Evolutionary conservation across 2,329 filamentous ascomycete genomes (phyloP).

Genomic region (Nigrospora sphaerica): DNA sequence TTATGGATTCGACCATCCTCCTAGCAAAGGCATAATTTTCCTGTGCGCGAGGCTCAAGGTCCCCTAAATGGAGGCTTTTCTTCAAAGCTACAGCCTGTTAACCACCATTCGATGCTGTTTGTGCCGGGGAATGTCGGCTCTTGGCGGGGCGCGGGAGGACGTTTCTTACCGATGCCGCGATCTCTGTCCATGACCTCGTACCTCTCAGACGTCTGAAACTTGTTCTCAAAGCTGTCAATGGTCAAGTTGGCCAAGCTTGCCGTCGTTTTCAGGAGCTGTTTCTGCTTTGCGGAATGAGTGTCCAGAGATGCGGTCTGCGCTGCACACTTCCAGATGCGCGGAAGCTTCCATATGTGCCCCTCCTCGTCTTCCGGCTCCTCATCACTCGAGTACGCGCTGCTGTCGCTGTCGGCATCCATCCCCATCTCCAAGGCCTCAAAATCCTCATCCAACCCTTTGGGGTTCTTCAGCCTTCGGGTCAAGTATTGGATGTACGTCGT

Average conservation of each 20-base stretch:
- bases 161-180: conserved; percentile 10
- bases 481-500: conserved; percentile 10
- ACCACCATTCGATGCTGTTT: neutral
- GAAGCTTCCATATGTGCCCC: conserved; percentile 11
- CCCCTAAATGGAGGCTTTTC: conserved; percentile 34
- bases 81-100: conserved; percentile 25
- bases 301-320: neutral
- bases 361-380: neutral
- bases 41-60: conserved; percentile 30
- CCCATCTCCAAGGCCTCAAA: neutral
- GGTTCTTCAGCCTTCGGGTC: conserved; percentile 1
- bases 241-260: conserved; percentile 6
- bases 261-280: conserved; percentile 8
- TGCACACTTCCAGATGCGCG: neutral
- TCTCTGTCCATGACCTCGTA: conserved; percentile 13
- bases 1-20: conserved; percentile 23
- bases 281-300: conserved; percentile 6
- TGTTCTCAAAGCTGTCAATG: neutral
- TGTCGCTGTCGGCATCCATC: neutral
- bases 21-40: conserved; percentile 28
- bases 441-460: neutral
- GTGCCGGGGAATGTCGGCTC: neutral
- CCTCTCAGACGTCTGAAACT: conserved; percentile 6
- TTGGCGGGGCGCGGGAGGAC: neutral
- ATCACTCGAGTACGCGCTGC: conserved; percentile 1